phyloP scores from a whole-genome alignment of 108 stramenopile genomes.

The Cyclotella choctawhatcheeana region DNA sequence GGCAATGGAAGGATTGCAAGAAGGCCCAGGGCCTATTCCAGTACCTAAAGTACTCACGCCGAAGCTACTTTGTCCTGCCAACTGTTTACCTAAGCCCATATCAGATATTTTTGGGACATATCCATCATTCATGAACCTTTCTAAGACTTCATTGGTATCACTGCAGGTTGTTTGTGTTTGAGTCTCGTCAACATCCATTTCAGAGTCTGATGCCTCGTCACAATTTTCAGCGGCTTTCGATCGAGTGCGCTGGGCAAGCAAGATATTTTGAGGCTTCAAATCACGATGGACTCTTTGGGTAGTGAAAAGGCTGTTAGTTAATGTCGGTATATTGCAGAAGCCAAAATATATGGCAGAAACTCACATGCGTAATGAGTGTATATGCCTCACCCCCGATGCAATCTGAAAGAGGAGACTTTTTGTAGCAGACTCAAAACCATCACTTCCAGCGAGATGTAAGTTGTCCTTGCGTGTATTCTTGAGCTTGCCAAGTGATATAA shows the following conservation, averaged over 20 bases:
- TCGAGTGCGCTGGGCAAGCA: conserved; percentile 65
- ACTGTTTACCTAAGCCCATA: conserved; percentile 97
- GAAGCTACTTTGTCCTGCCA: conserved; percentile 89
- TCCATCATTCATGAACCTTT: conserved; percentile 59
- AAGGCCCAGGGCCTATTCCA: conserved; percentile 51
- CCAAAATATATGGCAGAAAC: too few species aligned
- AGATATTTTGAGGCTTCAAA: conserved; percentile 93
- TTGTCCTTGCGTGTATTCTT: conserved; percentile 39
- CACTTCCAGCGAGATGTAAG: conserved; percentile 19
- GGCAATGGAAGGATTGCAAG: conserved; percentile 55
- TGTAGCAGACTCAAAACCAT: conserved; percentile 48
- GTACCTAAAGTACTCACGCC: conserved; percentile 81
- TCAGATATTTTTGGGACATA: conserved; percentile 95
- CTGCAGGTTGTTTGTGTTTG: conserved; percentile 22
- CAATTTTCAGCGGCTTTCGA: conserved; percentile 21
- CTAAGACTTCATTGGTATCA: conserved; percentile 53
- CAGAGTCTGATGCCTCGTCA: conserved; percentile 33
- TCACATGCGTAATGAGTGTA: conserved; percentile 92
- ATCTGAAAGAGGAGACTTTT: conserved; percentile 77
- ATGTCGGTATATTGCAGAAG: too few species aligned
- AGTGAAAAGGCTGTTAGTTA: too few species aligned
- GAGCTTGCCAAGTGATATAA: conserved; percentile 58
- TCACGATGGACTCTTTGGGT: conserved; percentile 93
- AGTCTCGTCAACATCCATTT: conserved; percentile 43
- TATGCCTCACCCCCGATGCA: conserved; percentile 87